phyloP scores from a whole-genome alignment of 148 eudicot genomes.

The Tetragonia tetragonoides region DNA sequence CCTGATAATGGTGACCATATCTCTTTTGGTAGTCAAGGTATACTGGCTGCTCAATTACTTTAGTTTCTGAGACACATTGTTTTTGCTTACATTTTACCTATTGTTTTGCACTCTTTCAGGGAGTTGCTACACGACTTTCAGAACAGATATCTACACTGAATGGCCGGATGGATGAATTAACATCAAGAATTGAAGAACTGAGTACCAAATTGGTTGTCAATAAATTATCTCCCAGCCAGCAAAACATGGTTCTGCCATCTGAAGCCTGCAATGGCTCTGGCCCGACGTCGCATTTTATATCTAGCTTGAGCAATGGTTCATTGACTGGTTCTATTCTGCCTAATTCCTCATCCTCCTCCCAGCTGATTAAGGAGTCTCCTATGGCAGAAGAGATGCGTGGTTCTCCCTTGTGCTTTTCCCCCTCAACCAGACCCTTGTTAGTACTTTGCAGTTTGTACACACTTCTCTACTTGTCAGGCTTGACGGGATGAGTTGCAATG shows the following conservation, averaged over 20 bases:
- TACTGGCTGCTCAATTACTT: no score
- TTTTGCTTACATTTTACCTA: neutral
- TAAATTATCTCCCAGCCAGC: conserved; percentile 47
- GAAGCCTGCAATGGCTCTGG: conserved; percentile 77
- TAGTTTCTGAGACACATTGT: neutral
- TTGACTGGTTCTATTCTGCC: conserved; percentile 57
- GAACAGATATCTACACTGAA: conserved; percentile 81
- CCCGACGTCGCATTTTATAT: conserved; percentile 73
- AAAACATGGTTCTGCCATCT: conserved; percentile 43
- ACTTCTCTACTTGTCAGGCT: neutral
- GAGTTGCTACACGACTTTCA: conserved; percentile 57
- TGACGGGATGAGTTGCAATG: neutral
- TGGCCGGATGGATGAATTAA: conserved; percentile 87
- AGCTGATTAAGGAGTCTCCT: conserved; percentile 60
- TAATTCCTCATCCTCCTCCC: conserved; percentile 63
- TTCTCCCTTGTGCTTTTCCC: neutral
- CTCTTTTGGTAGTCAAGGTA: no score
- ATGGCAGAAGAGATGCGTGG: conserved; percentile 71
- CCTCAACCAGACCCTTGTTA: neutral
- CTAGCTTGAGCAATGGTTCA: conserved; percentile 70
- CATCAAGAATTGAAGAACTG: conserved; percentile 70
- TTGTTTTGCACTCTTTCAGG: conserved; percentile 34
- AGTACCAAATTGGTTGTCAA: conserved; percentile 54
- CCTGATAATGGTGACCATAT: no score
- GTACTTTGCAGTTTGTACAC: no score